Conservation (phyloP, 768 basidiomycete species). For the Gloeostereum incarnatum region DNA sequence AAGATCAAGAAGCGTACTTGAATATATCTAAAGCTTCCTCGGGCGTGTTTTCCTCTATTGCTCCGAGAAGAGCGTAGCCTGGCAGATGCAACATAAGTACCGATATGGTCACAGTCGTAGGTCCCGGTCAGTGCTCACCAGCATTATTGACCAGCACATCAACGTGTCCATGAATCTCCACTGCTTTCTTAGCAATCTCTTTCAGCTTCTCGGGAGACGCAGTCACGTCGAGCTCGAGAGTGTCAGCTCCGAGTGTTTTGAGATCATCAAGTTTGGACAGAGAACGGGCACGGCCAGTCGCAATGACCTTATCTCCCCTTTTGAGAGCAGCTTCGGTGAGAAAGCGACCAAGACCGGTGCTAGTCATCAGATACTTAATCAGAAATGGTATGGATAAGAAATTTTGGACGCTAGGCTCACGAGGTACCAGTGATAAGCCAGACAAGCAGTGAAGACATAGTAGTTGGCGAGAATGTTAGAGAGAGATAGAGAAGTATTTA, state of each 20-base stretch:
- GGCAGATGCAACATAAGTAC: background rate
- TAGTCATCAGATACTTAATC: conserved; percentile 8
- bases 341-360: conserved; percentile 29
- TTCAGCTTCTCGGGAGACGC: conserved; percentile 9
- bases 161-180: conserved; percentile 13
- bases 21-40: conserved; percentile 29
- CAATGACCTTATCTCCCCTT: conserved; percentile 39
- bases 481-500: too few relatives aligned
- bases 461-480: too few relatives aligned
- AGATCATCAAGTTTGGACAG: conserved; percentile 24
- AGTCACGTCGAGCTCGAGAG: conserved; percentile 17
- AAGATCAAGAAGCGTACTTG: too few relatives aligned
- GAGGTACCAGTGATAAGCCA: conserved; percentile 22
- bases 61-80: conserved; percentile 26
- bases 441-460: too few relatives aligned
- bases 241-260: conserved; percentile 12
- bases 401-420: conserved; percentile 14
- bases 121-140: conserved; percentile 22
- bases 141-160: conserved; percentile 18
- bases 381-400: background rate
- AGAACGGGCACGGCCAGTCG: conserved; percentile 30
- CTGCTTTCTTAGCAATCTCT: conserved; percentile 12
- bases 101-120: too few relatives aligned
- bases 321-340: conserved; percentile 29
- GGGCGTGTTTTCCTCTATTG: conserved; percentile 27